Evolutionary conservation across 768 basidiomycete species (phyloP).

Genomic region (Rhodotorula babjevae): DNA sequence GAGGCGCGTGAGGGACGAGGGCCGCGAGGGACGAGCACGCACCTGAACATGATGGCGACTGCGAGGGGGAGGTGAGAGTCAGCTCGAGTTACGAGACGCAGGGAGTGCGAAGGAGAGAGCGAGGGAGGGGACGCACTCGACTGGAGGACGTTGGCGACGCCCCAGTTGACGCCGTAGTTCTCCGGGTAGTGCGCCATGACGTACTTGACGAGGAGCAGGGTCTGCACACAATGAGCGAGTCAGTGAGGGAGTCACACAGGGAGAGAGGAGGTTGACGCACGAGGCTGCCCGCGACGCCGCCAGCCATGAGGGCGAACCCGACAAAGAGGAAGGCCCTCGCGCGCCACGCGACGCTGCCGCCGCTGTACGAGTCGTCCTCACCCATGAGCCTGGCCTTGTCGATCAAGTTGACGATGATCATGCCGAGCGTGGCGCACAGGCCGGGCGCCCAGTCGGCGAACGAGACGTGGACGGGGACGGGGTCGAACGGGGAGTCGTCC

Average conservation of each 20-base stretch:
- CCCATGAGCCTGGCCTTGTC: conserved; percentile 85
- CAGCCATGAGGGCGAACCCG: conserved; percentile 95
- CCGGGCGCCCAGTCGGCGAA: conserved; percentile 91
- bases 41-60: conserved; percentile 9
- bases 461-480: conserved; percentile 70
- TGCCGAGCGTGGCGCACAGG: conserved; percentile 83
- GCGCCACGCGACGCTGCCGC: conserved; percentile 71
- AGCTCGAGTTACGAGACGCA: background rate
- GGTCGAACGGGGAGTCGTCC: conserved; percentile 60
- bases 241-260: background rate
- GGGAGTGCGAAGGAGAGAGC: background rate
- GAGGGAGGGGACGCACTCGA: conserved; percentile 63
- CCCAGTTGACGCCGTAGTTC: conserved; percentile 75
- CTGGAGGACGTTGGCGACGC: conserved; percentile 92
- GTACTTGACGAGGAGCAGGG: conserved; percentile 85
- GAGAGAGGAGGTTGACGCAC: conserved; percentile 55
- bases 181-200: conserved; percentile 65
- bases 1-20: too few species aligned
- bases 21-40: background rate
- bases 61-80: background rate
- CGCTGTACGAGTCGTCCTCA: conserved; percentile 65
- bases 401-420: conserved; percentile 85
- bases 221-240: conserved; percentile 51
- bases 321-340: conserved; percentile 86
- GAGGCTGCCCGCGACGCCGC: conserved; percentile 92